phyloP scores from a whole-genome alignment of 208 protist genomes.

The Trypanosoma rangeli region DNA sequence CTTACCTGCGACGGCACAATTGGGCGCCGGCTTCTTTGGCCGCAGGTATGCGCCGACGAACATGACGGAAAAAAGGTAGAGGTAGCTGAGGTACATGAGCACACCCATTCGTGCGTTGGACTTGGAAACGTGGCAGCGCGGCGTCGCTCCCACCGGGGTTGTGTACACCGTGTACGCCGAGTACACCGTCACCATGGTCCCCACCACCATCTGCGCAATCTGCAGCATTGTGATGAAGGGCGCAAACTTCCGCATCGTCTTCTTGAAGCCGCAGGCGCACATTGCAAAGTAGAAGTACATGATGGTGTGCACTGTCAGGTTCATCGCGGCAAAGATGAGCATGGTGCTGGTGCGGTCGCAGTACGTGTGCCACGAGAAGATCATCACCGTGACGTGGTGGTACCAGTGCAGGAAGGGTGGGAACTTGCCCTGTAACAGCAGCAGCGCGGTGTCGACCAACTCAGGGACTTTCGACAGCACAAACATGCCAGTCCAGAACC shows the following conservation, averaged over 20 bases:
- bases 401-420: conserved; percentile 85
- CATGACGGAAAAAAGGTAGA: conserved; percentile 89
- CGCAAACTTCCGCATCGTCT: conserved; percentile 66
- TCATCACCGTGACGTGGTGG: conserved; percentile 44
- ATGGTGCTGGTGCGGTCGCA: conserved; percentile 13
- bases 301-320: conserved; percentile 43
- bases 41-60: conserved; percentile 78
- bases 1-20: background rate
- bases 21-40: conserved; percentile 10
- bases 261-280: conserved; percentile 53
- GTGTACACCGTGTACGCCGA: conserved; percentile 52
- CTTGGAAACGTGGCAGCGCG: conserved; percentile 34
- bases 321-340: conserved; percentile 42
- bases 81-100: conserved; percentile 91
- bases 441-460: conserved; percentile 67
- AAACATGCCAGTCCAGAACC: conserved; percentile 48
- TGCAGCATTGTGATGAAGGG: conserved; percentile 84
- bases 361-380: conserved; percentile 54
- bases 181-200: conserved; percentile 70
- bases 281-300: conserved; percentile 90
- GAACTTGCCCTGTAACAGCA: conserved; percentile 62
- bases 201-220: conserved; percentile 93
- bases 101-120: conserved; percentile 59
- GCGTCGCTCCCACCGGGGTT: background rate
- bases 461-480: conserved; percentile 63